phyloP scores from a whole-genome alignment of 2,329 filamentous ascomycete species.

The Diplodia sapinea region DNA sequence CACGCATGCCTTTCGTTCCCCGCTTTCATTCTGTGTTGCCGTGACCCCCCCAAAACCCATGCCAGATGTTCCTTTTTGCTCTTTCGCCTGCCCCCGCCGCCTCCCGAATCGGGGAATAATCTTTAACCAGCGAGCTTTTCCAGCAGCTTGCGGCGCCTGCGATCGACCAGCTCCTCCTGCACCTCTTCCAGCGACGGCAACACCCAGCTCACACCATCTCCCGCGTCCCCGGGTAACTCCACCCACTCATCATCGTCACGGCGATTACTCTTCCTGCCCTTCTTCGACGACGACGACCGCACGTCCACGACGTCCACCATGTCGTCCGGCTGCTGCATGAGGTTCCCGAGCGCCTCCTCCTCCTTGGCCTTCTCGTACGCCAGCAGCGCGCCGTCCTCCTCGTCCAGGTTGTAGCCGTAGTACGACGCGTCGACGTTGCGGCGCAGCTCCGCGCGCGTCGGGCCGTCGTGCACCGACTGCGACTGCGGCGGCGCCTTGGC shows the following conservation, averaged over 20 bases:
- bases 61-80: too few relatives aligned
- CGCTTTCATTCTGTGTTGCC: not conserved
- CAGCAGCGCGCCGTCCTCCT: slow-evolving; percentile 83
- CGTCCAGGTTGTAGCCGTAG: slow-evolving; percentile 91
- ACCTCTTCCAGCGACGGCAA: slow-evolving; percentile 89
- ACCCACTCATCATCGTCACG: slow-evolving; percentile 66
- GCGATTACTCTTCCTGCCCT: slow-evolving; percentile 36
- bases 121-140: slow-evolving; percentile 68
- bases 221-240: slow-evolving; percentile 81
- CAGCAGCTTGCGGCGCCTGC: slow-evolving; percentile 79
- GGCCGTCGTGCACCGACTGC: slow-evolving; percentile 62
- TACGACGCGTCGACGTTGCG: slow-evolving; percentile 89
- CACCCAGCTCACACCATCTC: slow-evolving; percentile 81
- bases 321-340: slow-evolving; percentile 64
- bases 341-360: slow-evolving; percentile 74
- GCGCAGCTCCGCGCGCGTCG: slow-evolving; percentile 71
- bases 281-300: not conserved
- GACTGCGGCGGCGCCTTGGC: slow-evolving; percentile 49
- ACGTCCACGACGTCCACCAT: slow-evolving; percentile 53
- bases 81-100: too few relatives aligned
- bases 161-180: slow-evolving; percentile 89
- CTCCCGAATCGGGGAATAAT: not conserved
- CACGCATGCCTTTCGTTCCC: not conserved
- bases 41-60: not conserved
- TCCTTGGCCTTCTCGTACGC: slow-evolving; percentile 85